Conservation (phyloP, 495 filamentous ascomycete genomes). For the Trypethelium eluteriae region DNA sequence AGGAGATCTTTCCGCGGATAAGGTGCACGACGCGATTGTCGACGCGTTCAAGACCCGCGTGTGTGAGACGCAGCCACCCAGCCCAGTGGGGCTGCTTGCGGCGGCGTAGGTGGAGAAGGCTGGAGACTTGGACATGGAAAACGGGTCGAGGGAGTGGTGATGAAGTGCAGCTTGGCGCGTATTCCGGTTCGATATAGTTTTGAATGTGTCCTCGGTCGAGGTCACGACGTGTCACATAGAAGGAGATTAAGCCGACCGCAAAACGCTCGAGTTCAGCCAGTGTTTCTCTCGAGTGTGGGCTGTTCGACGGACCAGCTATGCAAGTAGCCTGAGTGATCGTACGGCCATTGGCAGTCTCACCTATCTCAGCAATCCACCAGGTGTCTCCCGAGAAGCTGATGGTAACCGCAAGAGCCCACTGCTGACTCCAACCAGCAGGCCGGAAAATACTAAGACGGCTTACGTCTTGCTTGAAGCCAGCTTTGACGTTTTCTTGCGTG, state of each 20-base stretch:
- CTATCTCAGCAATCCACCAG: slow-evolving; percentile 33
- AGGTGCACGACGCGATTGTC: slow-evolving; percentile 28
- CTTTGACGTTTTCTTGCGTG: slow-evolving; percentile 22
- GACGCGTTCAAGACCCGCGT: slow-evolving; percentile 14
- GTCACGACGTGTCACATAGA: background rate
- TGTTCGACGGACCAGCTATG: background rate
- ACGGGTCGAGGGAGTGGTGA: background rate
- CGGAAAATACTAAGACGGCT: slow-evolving; percentile 26
- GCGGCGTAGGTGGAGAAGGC: background rate
- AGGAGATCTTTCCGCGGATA: slow-evolving; percentile 35
- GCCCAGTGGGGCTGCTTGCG: background rate
- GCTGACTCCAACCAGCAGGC: slow-evolving; percentile 26
- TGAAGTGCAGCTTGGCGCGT: background rate
- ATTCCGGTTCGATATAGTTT: background rate
- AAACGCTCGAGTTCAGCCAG: background rate
- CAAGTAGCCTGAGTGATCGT: slow-evolving; percentile 8
- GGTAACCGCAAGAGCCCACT: slow-evolving; percentile 31
- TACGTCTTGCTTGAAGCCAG: slow-evolving; percentile 27
- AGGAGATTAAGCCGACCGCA: slow-evolving; percentile 6
- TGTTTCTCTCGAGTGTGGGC: background rate
- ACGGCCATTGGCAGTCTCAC: slow-evolving; percentile 9
- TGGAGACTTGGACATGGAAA: background rate
- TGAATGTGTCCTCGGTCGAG: background rate
- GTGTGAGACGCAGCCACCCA: slow-evolving; percentile 1
- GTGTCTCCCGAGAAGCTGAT: slow-evolving; percentile 28